Percentiles rank a stretch among this genome's conserved stretches.
phyloP scores from a whole-genome alignment of 495 filamentous ascomycete genomes.

The Penicillium coffeae region DNA sequence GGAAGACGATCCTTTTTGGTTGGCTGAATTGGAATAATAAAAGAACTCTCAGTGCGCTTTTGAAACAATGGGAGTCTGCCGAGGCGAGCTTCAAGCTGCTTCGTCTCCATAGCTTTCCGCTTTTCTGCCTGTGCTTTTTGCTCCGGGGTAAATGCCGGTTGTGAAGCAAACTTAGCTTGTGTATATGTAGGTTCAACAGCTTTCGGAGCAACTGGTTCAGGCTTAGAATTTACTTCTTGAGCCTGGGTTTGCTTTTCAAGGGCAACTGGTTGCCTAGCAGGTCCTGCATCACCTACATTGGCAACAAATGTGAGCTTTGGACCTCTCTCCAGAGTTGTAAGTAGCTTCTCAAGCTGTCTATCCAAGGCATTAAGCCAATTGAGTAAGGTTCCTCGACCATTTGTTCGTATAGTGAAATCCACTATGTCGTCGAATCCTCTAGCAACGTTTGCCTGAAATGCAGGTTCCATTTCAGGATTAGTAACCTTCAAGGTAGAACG shows the following conservation, averaged over 20 bases:
- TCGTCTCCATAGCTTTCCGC: slow-evolving; percentile 59
- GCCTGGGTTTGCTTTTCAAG: not conserved
- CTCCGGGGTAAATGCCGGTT: slow-evolving; percentile 47
- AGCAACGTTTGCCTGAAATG: slow-evolving; percentile 78
- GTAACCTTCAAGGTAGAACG: slow-evolving; percentile 59
- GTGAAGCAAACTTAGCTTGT: slow-evolving; percentile 24
- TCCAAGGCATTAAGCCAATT: slow-evolving; percentile 69
- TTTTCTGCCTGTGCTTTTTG: slow-evolving; percentile 61
- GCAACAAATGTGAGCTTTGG: slow-evolving; percentile 75
- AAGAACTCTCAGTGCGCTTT: slow-evolving; percentile 65
- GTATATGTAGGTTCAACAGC: not conserved
- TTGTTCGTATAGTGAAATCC: slow-evolving; percentile 41
- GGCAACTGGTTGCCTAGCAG: slow-evolving; percentile 28
- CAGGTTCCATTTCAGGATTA: slow-evolving; percentile 75
- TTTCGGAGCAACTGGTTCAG: not conserved
- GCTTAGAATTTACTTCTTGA: slow-evolving; percentile 3
- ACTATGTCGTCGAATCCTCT: slow-evolving; percentile 70
- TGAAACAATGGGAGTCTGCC: slow-evolving; percentile 62
- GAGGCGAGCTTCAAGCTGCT: slow-evolving; percentile 78
- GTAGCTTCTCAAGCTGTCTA: slow-evolving; percentile 65
- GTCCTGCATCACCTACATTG: slow-evolving; percentile 39
- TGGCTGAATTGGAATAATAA: slow-evolving; percentile 69
- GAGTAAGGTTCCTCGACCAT: slow-evolving; percentile 58
- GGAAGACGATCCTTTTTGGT: slow-evolving; percentile 60
- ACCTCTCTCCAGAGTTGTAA: slow-evolving; percentile 66